These are phyloP conservation scores for Leccinum boreale DNA, from an alignment of 768 basidiomycete genomes.

Conservation along the genomic window DNA sequence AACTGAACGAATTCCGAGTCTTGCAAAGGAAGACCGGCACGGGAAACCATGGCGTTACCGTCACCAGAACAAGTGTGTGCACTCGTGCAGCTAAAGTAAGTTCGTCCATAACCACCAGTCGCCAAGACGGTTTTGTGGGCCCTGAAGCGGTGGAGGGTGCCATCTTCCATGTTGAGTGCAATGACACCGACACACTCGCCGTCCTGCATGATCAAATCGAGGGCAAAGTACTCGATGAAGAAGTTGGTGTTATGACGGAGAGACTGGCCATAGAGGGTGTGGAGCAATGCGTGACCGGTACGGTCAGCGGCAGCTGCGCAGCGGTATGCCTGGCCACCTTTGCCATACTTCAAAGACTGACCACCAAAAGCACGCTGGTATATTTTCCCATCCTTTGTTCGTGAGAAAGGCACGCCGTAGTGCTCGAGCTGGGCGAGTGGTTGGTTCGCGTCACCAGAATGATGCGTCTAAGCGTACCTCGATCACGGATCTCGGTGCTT, in stretches of 20 bases:
- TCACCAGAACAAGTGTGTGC: constrained; percentile 99
- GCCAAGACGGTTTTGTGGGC: constrained; percentile 98
- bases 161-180: constrained; percentile 99
- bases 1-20: constrained; percentile 99
- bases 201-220: constrained; percentile 97
- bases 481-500: constrained; percentile 90
- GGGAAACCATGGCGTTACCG: constrained; percentile 96
- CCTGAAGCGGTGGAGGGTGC: constrained; percentile 97
- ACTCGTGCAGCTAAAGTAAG: constrained; percentile 98
- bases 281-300: constrained; percentile 96
- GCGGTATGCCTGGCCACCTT: constrained; percentile 98
- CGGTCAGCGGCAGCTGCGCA: constrained; percentile 98
- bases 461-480: constrained; percentile 52
- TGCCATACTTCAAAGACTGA: constrained; percentile 94
- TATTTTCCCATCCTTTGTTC: constrained; percentile 98
- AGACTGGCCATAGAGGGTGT: constrained; percentile 99
- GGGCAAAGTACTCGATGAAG: constrained; percentile 99
- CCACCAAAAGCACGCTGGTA: constrained; percentile 99
- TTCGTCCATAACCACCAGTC: constrained; percentile 96
- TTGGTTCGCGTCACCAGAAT: not conserved
- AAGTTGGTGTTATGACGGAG: constrained; percentile 99
- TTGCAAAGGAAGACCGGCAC: constrained; percentile 94
- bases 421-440: constrained; percentile 76
- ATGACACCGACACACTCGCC: constrained; percentile 99
- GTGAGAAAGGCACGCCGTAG: constrained; percentile 97